Evolutionary conservation across 148 eudicot genomes (phyloP).

Genomic region (Vaccinium vitisidaea): DNA sequence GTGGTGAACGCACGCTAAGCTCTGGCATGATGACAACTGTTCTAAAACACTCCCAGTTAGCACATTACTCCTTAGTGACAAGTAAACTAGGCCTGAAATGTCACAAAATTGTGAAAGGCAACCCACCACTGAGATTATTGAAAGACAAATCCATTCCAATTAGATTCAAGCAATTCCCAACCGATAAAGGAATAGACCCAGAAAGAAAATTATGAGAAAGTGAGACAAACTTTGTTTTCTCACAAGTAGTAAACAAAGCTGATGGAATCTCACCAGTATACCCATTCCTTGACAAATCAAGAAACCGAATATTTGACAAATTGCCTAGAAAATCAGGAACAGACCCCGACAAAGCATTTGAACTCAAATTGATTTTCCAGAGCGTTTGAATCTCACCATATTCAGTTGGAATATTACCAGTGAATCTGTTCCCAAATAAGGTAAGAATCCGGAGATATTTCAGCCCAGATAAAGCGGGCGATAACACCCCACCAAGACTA

Average conservation of each 20-base stretch:
- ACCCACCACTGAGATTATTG: constrained; percentile 60
- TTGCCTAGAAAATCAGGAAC: constrained; percentile 81
- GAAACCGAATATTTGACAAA: constrained; percentile 70
- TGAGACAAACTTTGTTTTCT: constrained; percentile 71
- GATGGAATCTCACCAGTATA: constrained; percentile 70
- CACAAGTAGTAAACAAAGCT: constrained; percentile 60
- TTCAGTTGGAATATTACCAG: constrained; percentile 69
- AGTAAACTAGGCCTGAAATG: constrained; percentile 48
- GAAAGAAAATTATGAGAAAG: constrained; percentile 65
- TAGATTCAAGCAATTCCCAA: constrained; percentile 66
- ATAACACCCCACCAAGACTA: constrained; percentile 67
- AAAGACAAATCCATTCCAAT: constrained; percentile 77
- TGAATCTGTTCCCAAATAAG: constrained; percentile 73
- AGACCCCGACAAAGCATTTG: constrained; percentile 81
- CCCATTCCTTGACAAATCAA: constrained; percentile 87
- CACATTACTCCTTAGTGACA: constrained; percentile 70
- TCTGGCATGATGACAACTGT: constrained; percentile 51
- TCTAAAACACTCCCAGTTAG: constrained; percentile 62
- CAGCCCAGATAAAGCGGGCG: constrained; percentile 73
- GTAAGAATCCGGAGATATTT: constrained; percentile 53
- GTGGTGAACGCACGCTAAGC: constrained; percentile 83
- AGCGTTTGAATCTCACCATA: constrained; percentile 61
- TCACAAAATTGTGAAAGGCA: constrained; percentile 55
- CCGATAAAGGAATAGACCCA: constrained; percentile 68
- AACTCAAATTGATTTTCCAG: constrained; percentile 94